Conservation (phyloP, 2,329 filamentous ascomycete species). For the Fusarium nygamai region DNA sequence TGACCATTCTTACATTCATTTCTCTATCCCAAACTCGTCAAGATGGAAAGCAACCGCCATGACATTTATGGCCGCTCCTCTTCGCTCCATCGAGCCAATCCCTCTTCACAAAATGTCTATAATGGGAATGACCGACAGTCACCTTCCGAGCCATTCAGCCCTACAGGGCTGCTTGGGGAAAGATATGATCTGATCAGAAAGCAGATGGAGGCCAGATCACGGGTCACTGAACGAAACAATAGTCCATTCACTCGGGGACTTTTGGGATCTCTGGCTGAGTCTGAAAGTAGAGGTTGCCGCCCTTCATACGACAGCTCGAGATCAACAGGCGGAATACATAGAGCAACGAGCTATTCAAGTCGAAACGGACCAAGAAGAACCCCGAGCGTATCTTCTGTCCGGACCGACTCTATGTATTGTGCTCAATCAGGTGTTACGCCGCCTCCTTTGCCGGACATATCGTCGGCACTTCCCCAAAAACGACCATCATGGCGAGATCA, state of each 20-base stretch:
- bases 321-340: fast-evolving
- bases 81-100: not conserved
- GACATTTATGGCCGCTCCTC: fast-evolving
- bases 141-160: not conserved
- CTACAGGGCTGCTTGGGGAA: not conserved
- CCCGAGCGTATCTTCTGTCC: not conserved
- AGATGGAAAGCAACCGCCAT: not conserved
- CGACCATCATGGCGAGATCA: not conserved
- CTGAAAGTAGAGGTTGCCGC: fast-evolving
- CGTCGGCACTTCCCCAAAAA: not conserved
- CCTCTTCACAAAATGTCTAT: fast-evolving
- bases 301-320: not conserved
- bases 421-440: not conserved
- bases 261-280: not conserved
- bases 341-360: not conserved
- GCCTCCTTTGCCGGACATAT: not conserved
- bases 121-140: not conserved
- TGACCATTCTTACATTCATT: not conserved
- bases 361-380: not conserved
- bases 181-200: not conserved
- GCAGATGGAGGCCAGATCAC: not conserved
- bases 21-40: fast-evolving
- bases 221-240: fast-evolving
- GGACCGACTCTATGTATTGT: slow-evolving; percentile 6
- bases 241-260: not conserved